Evolutionary conservation across 2,329 filamentous ascomycete species (phyloP), one percentile per base, ranked within the genome.

Genomic region (Alternaria tenuissima): DNA sequence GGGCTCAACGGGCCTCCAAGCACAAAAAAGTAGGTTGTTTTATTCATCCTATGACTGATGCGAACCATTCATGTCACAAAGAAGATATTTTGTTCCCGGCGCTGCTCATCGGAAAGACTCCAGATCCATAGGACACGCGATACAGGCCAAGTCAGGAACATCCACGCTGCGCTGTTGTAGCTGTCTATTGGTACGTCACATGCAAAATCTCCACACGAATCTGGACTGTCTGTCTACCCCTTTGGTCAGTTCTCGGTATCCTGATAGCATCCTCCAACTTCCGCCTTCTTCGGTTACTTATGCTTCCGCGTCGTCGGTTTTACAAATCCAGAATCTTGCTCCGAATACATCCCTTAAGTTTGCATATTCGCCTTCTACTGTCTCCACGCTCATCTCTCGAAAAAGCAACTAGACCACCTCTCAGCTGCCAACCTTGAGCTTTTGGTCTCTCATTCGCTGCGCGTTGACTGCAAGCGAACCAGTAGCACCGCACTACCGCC

Each of bases 381-480:
- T 59, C 62, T 49, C 52, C 36, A 49, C 54, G 36, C 46, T 61
- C 55, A 60, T 59, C 43, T 48, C 49, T 64, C 57, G 53, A 63
- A 38, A 38, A 56, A 59, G 52, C 59, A 38, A 22, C 46, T 38
- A 0, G n/a, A 41, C 41, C 38, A 57, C 64, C 54, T 62, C 59
- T 60, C 49, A 47, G 55, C 52, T 52, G 42, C 55, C 49, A 11
- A 49, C 68, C 62, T 65, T 61, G 42, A 57, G 62, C 30, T 26
- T 63, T 43, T 14, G 42, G 47, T n/a, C 54, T 62, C 49, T 65
- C 43, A 76, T 75, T 77, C 66, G 73, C 71, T 68, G 60, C 57
- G 62, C 48, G 51, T 58, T 58, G 65, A 55, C 47, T 52, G 47
- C 62, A 70, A 73, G 67, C 72, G 68, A 73, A 57, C 68, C 68